phyloP scores from a whole-genome alignment of 148 eudicot species.

The Heliamphora exappendiculata region DNA sequence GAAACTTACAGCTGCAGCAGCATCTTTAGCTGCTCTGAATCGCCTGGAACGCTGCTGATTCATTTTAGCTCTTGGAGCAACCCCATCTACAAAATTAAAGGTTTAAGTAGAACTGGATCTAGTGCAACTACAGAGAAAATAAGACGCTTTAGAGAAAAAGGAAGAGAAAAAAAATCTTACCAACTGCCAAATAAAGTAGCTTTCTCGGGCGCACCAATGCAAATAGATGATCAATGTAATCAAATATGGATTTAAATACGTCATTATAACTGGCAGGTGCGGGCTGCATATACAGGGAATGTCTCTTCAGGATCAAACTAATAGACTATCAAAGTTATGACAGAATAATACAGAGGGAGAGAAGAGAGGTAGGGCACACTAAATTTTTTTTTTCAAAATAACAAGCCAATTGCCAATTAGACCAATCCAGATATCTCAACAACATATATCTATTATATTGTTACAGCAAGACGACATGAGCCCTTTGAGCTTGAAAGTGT shows the following conservation, averaged over 20 bases:
- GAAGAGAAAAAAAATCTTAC: slow-evolving; percentile 29
- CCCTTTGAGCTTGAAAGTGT: no score
- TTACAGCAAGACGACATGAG: no score
- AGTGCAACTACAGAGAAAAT: not conserved
- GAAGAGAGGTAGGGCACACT: not conserved
- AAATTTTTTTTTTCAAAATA: not conserved
- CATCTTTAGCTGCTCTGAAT: slow-evolving; percentile 98
- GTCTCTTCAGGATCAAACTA: slow-evolving; percentile 5
- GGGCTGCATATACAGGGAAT: slow-evolving; percentile 51
- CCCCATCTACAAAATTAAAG: slow-evolving; percentile 61
- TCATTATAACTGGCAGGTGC: slow-evolving; percentile 85
- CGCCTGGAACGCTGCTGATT: slow-evolving; percentile 97
- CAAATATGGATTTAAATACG: slow-evolving; percentile 82
- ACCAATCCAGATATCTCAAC: not conserved
- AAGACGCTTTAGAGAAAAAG: not conserved
- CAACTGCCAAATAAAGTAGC: slow-evolving; percentile 95
- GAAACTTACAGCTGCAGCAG: slow-evolving; percentile 80
- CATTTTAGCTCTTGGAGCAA: slow-evolving; percentile 99
- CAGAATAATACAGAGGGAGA: slow-evolving; percentile 1
- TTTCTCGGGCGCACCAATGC: slow-evolving; percentile 88
- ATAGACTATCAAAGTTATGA: not conserved
- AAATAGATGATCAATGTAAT: slow-evolving; percentile 87
- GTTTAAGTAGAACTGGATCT: slow-evolving; percentile 8
- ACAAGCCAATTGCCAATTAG: not conserved
- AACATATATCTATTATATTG: no score